phyloP scores from a whole-genome alignment of 164 flowering plant species.

The Annona squamosa region DNA sequence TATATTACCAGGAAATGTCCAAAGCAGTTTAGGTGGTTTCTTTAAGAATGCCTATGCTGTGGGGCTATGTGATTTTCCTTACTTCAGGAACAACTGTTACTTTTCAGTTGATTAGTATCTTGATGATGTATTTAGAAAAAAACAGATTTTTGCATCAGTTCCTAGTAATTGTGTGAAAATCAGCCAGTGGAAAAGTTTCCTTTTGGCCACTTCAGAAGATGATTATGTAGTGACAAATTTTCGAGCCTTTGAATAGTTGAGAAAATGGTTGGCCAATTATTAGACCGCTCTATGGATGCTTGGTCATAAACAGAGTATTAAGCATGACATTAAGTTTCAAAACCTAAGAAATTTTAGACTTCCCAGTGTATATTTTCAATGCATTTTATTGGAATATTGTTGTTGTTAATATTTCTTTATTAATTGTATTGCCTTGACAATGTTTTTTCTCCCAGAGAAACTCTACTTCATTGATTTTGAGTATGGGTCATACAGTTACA shows the following conservation, averaged over 20 bases:
- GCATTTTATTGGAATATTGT: not conserved
- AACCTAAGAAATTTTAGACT: not conserved
- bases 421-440: not conserved
- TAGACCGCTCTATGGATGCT: not conserved
- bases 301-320: not conserved
- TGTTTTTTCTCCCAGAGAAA: constrained; percentile 41
- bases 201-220: not conserved
- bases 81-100: not conserved
- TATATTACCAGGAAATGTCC: no score
- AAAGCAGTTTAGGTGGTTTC: no score
- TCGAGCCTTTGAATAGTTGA: no score
- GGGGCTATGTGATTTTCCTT: not conserved
- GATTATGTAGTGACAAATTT: no score
- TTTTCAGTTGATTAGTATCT: not conserved
- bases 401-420: not conserved
- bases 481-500: constrained; percentile 87
- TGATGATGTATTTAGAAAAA: not conserved
- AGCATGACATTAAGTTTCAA: not conserved
- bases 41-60: not conserved
- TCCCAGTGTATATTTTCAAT: not conserved
- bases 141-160: not conserved
- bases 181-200: not conserved
- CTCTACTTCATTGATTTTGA: constrained; percentile 95
- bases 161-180: not conserved
- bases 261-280: not conserved